Evolutionary conservation across 2,329 filamentous ascomycete genomes (phyloP), one percentile per base, ranked within the genome.

Genomic region (Paecilomyces sp.): DNA sequence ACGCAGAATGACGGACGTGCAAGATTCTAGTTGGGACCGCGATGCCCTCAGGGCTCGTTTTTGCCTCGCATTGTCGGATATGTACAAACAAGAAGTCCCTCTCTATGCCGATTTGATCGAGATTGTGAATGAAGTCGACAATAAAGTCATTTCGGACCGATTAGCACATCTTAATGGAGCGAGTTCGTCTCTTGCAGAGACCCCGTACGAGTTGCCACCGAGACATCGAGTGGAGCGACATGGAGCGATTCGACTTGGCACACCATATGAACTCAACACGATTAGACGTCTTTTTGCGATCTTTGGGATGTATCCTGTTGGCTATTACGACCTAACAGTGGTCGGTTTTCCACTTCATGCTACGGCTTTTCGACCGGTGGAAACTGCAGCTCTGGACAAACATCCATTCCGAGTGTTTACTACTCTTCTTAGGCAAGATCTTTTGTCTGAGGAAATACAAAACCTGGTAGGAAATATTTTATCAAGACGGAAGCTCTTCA

Each of bases 291-390:
- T 81, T 5, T 80, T 81, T 58, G 65, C 66, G 0, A 57, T 80
- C 1, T 63, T 81, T 36, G 77, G 74, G 1, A 75, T 81, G 71
- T 62, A 76, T 15, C 71, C 80, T 0, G 77, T 81, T 0, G 79
- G 77, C 0, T 80, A 81, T 63, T 81, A 81, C 60, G 79, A 82
- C 58, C 69, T 81, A 0, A 72, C 72, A 0, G 63, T 71, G 0
- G 78, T 74, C 2, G 72, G 73, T 0, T 64, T 82, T 7, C 80
- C 80, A 0, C 71, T 81, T 60, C 78, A 81, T 57, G 78, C 79
- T 1, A 81, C 79, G 0, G 77, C 74, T 22, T 82, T 81, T 60
- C 73, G 80, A 1, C 77, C 79, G 0, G 64, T 66, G 0, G 66
- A 63, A 7, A 47, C 57, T 0, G 57, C 62, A 1, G 66, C 72